Evolutionary conservation across 768 basidiomycete species (phyloP).

Genomic region (Sarcomyxa edulis): DNA sequence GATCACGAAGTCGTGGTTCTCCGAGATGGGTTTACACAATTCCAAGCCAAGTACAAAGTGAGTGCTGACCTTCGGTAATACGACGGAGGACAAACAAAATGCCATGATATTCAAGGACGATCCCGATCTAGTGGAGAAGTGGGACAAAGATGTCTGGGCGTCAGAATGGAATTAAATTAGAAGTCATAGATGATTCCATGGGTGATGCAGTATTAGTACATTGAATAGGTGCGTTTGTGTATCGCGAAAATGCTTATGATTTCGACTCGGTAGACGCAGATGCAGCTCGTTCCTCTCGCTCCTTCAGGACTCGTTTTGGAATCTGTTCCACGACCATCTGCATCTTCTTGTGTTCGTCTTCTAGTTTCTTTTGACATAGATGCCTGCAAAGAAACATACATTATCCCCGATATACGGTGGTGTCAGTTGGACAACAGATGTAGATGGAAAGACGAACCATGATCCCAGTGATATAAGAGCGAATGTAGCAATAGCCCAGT

Average conservation of each 20-base stretch:
- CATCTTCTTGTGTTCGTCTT: constrained; percentile 49
- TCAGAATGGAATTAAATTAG: too few species aligned
- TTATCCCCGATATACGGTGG: constrained; percentile 5
- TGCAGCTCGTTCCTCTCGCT: constrained; percentile 24
- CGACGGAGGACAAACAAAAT: constrained; percentile 1
- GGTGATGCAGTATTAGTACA: too few species aligned
- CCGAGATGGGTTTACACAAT: constrained; percentile 65
- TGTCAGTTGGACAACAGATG: not conserved
- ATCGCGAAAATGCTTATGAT: not conserved
- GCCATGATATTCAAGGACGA: constrained; percentile 42
- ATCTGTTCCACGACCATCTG: constrained; percentile 55
- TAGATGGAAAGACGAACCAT: constrained; percentile 52
- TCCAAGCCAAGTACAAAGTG: constrained; percentile 68
- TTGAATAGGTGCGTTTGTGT: too few species aligned
- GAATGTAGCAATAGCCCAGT: constrained; percentile 80
- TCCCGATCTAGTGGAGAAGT: constrained; percentile 68
- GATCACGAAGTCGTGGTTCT: constrained; percentile 66
- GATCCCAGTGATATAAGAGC: constrained; percentile 59
- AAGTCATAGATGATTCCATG: too few species aligned
- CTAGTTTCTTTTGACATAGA: constrained; percentile 53
- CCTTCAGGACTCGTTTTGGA: constrained; percentile 48
- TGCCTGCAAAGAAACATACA: constrained; percentile 35
- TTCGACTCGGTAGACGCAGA: not conserved
- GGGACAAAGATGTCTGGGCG: constrained; percentile 38
- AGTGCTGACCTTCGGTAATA: constrained; percentile 3